Evolutionary conservation across 257 asterid genomes (phyloP).

Genomic region (Fraxinus excelsior): DNA sequence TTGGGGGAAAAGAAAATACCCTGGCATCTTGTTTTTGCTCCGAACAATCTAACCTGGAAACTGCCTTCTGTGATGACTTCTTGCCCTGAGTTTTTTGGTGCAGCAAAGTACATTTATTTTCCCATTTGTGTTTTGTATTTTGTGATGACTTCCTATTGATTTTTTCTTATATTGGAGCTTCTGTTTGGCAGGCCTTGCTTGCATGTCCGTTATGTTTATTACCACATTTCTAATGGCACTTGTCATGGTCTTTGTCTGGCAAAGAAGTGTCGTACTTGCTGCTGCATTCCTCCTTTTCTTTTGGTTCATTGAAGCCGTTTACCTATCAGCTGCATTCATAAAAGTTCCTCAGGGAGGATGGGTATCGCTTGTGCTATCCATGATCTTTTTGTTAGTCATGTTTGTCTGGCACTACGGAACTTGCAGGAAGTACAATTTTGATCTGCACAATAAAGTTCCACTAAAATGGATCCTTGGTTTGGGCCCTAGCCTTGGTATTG

Average conservation of each 20-base stretch:
- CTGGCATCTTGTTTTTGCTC: background rate
- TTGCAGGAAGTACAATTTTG: constrained; percentile 82
- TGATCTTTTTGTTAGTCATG: constrained; percentile 71
- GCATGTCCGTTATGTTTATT: constrained; percentile 89
- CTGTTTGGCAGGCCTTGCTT: constrained; percentile 76
- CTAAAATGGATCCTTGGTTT: constrained; percentile 45
- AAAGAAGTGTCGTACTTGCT: constrained; percentile 52
- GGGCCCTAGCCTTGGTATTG: constrained; percentile 64
- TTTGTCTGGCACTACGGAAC: constrained; percentile 95
- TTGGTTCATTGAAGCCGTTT: constrained; percentile 67
- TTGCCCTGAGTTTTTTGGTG: background rate
- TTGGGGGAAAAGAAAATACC: background rate
- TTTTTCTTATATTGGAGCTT: background rate
- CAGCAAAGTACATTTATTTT: background rate
- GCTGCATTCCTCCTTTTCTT: constrained; percentile 65
- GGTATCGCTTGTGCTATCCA: constrained; percentile 76
- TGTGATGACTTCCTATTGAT: background rate
- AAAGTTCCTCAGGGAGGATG: constrained; percentile 95
- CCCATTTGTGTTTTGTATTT: background rate
- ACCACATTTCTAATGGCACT: constrained; percentile 92
- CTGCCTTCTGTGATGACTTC: background rate
- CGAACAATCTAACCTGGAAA: background rate
- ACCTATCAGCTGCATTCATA: constrained; percentile 57
- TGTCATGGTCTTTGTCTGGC: constrained; percentile 84
- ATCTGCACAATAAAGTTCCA: constrained; percentile 55